phyloP scores from a whole-genome alignment of 257 asterid species.

The Handroanthus guayacan region DNA sequence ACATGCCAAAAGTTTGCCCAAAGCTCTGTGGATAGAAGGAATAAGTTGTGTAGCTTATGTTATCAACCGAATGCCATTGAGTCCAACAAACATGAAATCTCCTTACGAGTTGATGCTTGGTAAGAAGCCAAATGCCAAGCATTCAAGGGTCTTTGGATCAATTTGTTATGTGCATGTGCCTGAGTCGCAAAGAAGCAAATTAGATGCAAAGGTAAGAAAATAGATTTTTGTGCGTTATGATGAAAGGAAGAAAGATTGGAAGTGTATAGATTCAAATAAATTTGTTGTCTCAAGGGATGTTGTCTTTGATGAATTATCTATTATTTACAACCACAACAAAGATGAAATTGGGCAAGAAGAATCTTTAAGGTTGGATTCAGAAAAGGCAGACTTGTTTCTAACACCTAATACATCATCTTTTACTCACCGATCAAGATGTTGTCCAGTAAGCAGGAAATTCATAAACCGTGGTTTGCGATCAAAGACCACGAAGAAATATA shows the following conservation, averaged over 20 bases:
- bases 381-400: no score
- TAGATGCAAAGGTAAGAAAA: not conserved
- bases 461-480: not conserved
- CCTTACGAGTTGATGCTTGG: not conserved
- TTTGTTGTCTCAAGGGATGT: not conserved
- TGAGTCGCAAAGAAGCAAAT: not conserved
- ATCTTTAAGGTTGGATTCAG: not conserved
- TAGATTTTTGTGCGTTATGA: not conserved
- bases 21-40: constrained; percentile 10
- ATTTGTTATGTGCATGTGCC: not conserved
- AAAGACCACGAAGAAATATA: not conserved
- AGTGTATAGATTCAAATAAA: not conserved
- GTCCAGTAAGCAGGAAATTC: not conserved
- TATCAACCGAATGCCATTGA: not conserved
- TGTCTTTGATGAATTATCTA: not conserved
- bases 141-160: constrained; percentile 1
- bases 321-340: not conserved
- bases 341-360: not conserved
- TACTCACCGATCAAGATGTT: not conserved
- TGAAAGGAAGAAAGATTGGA: not conserved
- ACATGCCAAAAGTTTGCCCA: not conserved
- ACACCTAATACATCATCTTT: no score
- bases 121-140: constrained; percentile 4
- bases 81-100: constrained; percentile 1
- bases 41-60: constrained; percentile 18